Evolutionary conservation across 371 early-diverging fungal species (phyloP).

Genomic region (Coemansia sp.): DNA sequence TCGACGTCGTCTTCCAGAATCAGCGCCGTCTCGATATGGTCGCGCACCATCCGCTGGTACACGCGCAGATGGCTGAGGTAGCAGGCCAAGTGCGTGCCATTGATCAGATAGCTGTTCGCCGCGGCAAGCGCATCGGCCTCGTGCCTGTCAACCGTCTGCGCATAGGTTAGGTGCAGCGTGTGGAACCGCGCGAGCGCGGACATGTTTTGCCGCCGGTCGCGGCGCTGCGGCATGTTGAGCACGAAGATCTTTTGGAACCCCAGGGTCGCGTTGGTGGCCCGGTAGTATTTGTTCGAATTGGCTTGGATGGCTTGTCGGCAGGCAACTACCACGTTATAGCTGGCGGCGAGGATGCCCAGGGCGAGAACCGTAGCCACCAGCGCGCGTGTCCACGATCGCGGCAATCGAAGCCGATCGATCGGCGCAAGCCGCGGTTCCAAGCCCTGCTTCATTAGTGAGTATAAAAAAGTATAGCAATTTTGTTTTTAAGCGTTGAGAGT

Average conservation of each 20-base stretch:
- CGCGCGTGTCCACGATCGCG: too few relatives aligned
- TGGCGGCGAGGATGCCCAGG: too few relatives aligned
- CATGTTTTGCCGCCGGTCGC: conserved; percentile 31
- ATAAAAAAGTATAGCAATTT: too few relatives aligned
- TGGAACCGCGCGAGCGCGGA: conserved; percentile 21
- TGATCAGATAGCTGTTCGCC: conserved; percentile 9
- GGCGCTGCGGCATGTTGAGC: conserved; percentile 22
- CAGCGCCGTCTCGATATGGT: conserved; percentile 27
- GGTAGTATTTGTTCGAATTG: not conserved
- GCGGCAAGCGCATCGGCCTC: conserved; percentile 12
- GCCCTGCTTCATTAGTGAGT: too few relatives aligned
- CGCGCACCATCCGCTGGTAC: conserved; percentile 16
- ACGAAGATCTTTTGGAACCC: conserved; percentile 41
- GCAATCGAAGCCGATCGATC: too few relatives aligned
- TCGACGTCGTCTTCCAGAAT: conserved; percentile 45
- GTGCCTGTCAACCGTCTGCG: conserved; percentile 7
- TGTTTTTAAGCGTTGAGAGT: too few relatives aligned
- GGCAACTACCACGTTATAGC: too few relatives aligned
- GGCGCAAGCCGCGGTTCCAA: too few relatives aligned
- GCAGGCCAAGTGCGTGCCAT: conserved; percentile 42
- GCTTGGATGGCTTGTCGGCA: not conserved
- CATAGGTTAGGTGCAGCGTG: conserved; percentile 16
- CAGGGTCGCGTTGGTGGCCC: conserved; percentile 17
- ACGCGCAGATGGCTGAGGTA: conserved; percentile 33
- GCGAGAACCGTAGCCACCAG: too few relatives aligned